Base-by-base conservation (phyloP, 1,284 basidiomycete genomes). In the Papiliotrema nemorosa region DNA sequence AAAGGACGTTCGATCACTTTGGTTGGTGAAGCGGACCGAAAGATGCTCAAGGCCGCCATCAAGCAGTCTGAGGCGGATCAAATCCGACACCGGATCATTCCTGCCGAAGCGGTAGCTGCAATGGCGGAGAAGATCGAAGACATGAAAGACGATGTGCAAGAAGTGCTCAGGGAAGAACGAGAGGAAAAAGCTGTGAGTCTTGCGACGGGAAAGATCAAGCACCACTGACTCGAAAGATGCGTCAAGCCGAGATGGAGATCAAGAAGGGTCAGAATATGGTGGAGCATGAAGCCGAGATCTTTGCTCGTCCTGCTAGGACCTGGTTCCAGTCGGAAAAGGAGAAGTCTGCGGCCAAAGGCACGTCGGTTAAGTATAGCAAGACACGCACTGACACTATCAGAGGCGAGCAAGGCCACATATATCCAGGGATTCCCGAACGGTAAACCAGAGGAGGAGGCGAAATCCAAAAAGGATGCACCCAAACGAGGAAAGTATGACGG, bases 241-340 rank as follows among this genome's bases (percentile, higher is more conserved):
- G 88, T 35, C 83, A 83, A 70, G 93, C 90, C 3, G 96, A 99
- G 73, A 97, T 97, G 91, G 90, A 98, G 73, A 67, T 98, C 20
- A 85, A 82, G 61, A 98, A 97, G 75, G 90, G 93, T 33, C 84
- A 96, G 73, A 99, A 99, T 71, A 85, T 98, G 81, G 84, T 97
- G 48, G 86, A 93, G 69, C 90, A 98, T 65, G 82, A 89, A 70
- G 83, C 82, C n/a, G 96, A 98, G 76, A 98, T 99, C 63, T 90
- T 86, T 72, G 85, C 88, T 29, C 81, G 94, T 44, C 96, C 96
- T 7, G 90, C 91, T 24, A 80, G 94, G 57, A 97, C 93, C 13
- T 99, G 96, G 96, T 99, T 99, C 82, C 94, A 97, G 75, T 84
- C 81, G 22, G 80, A 82, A 54, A 87, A 87, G 70, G 91, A 97